Conservation (phyloP, 2,329 filamentous ascomycete genomes). For the Fusarium verrucosum region DNA sequence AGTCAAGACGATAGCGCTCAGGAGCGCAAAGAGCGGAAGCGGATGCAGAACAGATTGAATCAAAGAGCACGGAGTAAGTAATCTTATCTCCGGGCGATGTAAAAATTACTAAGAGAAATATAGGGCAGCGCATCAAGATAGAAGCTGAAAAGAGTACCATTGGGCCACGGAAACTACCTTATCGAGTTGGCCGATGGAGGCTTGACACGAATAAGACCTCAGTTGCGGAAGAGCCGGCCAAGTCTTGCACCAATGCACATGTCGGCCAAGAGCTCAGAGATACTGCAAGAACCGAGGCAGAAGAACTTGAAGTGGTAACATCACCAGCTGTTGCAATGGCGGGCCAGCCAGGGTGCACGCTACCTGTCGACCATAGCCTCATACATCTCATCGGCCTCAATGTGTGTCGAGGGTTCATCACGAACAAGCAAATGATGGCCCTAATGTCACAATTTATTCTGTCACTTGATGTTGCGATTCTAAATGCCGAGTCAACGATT, state of each 20-base stretch:
- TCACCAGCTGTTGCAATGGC: too few species aligned
- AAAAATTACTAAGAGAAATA: background rate
- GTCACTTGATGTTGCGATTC: background rate
- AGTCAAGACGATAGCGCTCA: background rate
- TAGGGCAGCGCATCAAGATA: constrained; percentile 4
- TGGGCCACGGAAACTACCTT: background rate
- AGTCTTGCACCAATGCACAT: background rate
- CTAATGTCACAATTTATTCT: background rate
- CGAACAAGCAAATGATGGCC: constrained; percentile 15
- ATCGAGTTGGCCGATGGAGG: constrained; percentile 26
- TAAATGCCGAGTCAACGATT: background rate
- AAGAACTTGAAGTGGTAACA: background rate
- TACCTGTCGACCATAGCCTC: constrained; percentile 17
- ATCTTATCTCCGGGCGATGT: background rate
- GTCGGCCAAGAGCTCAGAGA: background rate
- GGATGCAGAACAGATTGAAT: constrained; percentile 24
- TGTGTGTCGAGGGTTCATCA: constrained; percentile 17
- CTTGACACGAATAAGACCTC: background rate
- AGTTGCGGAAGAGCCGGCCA: background rate
- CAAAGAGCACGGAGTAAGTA: constrained; percentile 31
- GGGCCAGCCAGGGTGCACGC: accelerated
- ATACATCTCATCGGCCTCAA: constrained; percentile 24
- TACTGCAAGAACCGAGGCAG: background rate
- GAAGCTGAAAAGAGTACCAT: background rate
- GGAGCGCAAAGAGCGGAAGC: constrained; percentile 17